phyloP scores from a whole-genome alignment of 495 filamentous ascomycete genomes.

The Podospora anserina region DNA sequence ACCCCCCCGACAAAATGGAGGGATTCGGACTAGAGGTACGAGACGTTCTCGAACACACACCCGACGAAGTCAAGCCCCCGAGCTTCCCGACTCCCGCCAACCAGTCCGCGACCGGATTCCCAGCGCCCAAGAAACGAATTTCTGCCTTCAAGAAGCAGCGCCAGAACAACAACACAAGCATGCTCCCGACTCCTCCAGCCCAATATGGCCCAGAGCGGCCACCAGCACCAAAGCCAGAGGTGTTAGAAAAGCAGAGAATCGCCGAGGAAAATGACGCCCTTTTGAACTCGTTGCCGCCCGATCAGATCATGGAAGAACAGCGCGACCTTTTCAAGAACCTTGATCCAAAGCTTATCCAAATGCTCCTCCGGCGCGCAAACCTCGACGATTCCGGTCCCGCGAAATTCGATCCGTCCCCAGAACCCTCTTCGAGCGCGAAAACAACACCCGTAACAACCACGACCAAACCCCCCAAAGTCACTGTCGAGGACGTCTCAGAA shows the following conservation, averaged over 20 bases:
- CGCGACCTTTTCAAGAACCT: constrained; percentile 69
- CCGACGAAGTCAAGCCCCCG: constrained; percentile 55
- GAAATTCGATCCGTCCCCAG: constrained; percentile 22
- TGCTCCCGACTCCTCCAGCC: not conserved
- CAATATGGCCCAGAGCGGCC: not conserved
- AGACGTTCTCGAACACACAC: constrained; percentile 75
- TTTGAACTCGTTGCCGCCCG: constrained; percentile 73
- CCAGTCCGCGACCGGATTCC: constrained; percentile 69
- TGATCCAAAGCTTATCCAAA: constrained; percentile 67
- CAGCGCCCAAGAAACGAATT: constrained; percentile 73
- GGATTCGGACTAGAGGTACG: constrained; percentile 52
- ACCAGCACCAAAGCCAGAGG: constrained; percentile 23
- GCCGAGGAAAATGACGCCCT: constrained; percentile 75
- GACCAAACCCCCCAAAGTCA: constrained; percentile 21
- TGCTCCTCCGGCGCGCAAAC: constrained; percentile 72
- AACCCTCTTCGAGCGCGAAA: constrained; percentile 10
- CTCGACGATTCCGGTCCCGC: constrained; percentile 56
- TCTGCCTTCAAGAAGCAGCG: constrained; percentile 78
- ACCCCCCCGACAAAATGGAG: constrained; percentile 34
- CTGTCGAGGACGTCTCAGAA: constrained; percentile 21
- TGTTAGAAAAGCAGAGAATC: constrained; percentile 65
- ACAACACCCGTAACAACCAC: constrained; percentile 15
- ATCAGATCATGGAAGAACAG: constrained; percentile 74
- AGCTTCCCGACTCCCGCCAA: constrained; percentile 58
- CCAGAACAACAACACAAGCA: constrained; percentile 27